Evolutionary conservation across 2,329 filamentous ascomycete species (phyloP), one percentile per base, ranked within the genome.

Genomic region (Paecilomyces formosus): DNA sequence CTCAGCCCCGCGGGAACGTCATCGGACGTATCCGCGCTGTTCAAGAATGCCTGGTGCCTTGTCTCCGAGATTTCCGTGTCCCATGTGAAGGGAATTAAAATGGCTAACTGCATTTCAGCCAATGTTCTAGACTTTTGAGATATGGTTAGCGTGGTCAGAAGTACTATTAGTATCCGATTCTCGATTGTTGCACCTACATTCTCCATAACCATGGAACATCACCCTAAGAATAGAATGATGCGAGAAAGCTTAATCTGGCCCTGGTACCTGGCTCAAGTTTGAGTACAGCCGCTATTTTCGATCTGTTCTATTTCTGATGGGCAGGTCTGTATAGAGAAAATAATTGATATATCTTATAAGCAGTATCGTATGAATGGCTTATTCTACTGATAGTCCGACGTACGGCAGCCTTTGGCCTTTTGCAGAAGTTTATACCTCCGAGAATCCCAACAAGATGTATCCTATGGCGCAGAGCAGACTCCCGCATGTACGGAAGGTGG

Each of bases 401-500:
- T 18, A 4, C n/a, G 39, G 7, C 18, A n/a, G n/a, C 8, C 18
- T 45, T 45, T 45, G 5, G 39, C 9, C 3, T 15, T 18, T 2
- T 45, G n/a, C n/a, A n/a, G 6, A 45, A 18, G 18, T 45, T 8
- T n/a, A n/a, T 45, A 45, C n/a, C n/a, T 4, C 39, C n/a, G 18
- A 18, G 1, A 15, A 18, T 18, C 3, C 39, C 18, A 7, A 9
- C 9, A n/a, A n/a, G n/a, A n/a, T n/a, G n/a, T 15, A 13, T 11
- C 21, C 28, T 54, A 54, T 13, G 26, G 18, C 33, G 66, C 68
- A 54, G 62, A 56, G 53, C 69, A 72, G 1, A 71, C 57, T 13
- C 55, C 55, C n/a, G 59, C 50, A 13, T 71, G 65, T 33, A 72
- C 69, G 3, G 57, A 64, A 4, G 68, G 68, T 15, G 69, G 68